A percentile compares a stretch with the other conserved stretches of the same genome.
These are phyloP conservation scores for Penicillium turbatum DNA, from an alignment of 495 filamentous ascomycete genomes.

Conservation along the genomic window DNA sequence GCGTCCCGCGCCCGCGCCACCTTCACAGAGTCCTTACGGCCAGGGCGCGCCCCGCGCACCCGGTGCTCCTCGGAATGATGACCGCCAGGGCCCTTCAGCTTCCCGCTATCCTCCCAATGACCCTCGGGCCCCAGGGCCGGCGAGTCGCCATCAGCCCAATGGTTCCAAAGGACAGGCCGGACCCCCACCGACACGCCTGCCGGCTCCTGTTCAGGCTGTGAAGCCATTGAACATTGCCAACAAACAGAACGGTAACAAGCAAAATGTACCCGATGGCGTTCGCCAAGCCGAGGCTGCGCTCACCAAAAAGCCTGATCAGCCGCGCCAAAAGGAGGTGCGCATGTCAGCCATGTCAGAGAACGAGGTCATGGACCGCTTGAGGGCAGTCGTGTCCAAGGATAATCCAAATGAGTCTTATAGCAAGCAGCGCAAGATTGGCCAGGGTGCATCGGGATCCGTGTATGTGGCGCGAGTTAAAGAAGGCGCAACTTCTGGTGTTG, in stretches of 20 bases:
- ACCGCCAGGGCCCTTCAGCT: slow-evolving; percentile 29
- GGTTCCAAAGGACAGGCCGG: slow-evolving; percentile 34
- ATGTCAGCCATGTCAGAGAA: slow-evolving; percentile 97
- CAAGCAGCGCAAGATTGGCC: slow-evolving; percentile 99
- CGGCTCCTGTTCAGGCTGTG: slow-evolving; percentile 62
- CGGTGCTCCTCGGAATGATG: slow-evolving; percentile 25
- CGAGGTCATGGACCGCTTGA: slow-evolving; percentile 92
- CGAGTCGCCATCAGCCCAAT: slow-evolving; percentile 41
- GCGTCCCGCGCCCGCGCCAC: slow-evolving; percentile 55
- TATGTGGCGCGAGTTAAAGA: slow-evolving; percentile 94
- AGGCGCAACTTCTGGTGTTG: slow-evolving; percentile 59
- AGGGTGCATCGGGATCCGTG: slow-evolving; percentile 94
- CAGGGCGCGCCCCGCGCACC: slow-evolving; percentile 19
- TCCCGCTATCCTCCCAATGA: slow-evolving; percentile 36
- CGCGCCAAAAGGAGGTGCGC: slow-evolving; percentile 82
- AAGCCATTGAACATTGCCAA: slow-evolving; percentile 88
- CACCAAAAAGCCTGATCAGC: slow-evolving; percentile 60
- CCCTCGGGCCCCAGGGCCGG: slow-evolving; percentile 42
- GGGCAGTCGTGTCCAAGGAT: slow-evolving; percentile 87
- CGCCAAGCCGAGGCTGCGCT: slow-evolving; percentile 80
- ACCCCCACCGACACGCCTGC: slow-evolving; percentile 50
- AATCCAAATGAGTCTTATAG: slow-evolving; percentile 89
- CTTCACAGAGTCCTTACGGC: slow-evolving; percentile 28
- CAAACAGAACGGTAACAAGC: slow-evolving; percentile 57
- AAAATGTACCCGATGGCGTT: slow-evolving; percentile 54